Conservation (phyloP, 495 filamentous ascomycete genomes). For the Daldinia loculata region DNA sequence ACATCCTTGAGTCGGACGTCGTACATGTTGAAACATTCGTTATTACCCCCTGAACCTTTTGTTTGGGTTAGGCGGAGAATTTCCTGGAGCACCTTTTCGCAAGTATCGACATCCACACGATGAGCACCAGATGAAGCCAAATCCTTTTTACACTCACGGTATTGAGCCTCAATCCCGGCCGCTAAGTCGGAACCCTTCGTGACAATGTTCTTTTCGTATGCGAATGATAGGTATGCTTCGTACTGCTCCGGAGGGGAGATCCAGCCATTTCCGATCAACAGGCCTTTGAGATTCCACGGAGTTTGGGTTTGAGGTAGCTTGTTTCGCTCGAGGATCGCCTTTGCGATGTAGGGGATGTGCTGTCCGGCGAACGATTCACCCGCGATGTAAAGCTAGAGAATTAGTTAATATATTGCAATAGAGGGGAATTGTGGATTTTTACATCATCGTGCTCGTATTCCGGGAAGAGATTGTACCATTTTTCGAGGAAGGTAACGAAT, state of each 20-base stretch:
- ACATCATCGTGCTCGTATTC: constrained; percentile 95
- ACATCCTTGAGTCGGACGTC: constrained; percentile 83
- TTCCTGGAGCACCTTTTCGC: constrained; percentile 76
- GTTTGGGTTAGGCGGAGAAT: constrained; percentile 69
- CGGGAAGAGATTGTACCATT: constrained; percentile 88
- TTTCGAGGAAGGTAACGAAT: constrained; percentile 87
- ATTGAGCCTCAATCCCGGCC: constrained; percentile 62
- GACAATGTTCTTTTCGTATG: constrained; percentile 77
- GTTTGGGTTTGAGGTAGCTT: constrained; percentile 51
- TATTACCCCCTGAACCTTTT: constrained; percentile 57
- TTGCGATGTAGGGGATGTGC: constrained; percentile 95
- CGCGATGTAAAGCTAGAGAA: constrained; percentile 81
- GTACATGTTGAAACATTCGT: constrained; percentile 88
- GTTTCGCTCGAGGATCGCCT: constrained; percentile 87
- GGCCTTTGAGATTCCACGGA: constrained; percentile 82
- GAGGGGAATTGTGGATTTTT: constrained; percentile 51
- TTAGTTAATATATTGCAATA: constrained; percentile 39
- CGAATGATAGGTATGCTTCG: constrained; percentile 81
- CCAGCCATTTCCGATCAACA: constrained; percentile 98
- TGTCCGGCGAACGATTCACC: constrained; percentile 98
- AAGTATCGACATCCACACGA: constrained; percentile 70
- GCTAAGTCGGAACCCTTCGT: constrained; percentile 69
- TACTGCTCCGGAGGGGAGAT: constrained; percentile 91
- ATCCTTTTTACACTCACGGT: constrained; percentile 66
- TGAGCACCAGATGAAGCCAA: constrained; percentile 66